Conservation (phyloP, 106 monocot species). For the Phalaenopsis aphrodite region DNA sequence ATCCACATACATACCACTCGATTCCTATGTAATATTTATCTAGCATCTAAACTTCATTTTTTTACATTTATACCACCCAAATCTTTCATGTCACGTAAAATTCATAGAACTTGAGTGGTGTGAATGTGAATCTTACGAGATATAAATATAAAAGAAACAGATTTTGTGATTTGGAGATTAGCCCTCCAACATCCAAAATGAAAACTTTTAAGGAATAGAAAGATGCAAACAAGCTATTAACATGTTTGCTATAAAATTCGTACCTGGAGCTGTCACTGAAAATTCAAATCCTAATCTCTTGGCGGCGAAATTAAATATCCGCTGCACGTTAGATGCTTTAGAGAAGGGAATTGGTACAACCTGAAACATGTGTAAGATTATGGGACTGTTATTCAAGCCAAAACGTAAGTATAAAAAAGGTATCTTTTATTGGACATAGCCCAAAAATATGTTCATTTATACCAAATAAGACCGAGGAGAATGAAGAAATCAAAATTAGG, state of each 20-base stretch:
- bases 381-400: background rate
- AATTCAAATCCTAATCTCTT: constrained; percentile 79
- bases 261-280: constrained; percentile 30
- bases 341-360: constrained; percentile 76
- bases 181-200: background rate
- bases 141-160: background rate
- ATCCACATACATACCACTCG: background rate
- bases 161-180: background rate
- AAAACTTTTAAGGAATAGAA: background rate
- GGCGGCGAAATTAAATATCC: constrained; percentile 75
- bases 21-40: no score
- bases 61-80: no score
- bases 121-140: background rate
- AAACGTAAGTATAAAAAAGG: background rate
- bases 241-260: background rate
- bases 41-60: no score
- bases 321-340: constrained; percentile 45
- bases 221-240: background rate
- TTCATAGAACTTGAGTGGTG: no score
- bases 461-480: background rate
- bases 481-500: background rate
- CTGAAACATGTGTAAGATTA: constrained; percentile 23
- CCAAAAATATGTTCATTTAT: background rate
- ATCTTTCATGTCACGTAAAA: no score
- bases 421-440: background rate